These are phyloP conservation scores for Leishmania major DNA, from an alignment of 208 protist species.

Conservation along the genomic window DNA sequence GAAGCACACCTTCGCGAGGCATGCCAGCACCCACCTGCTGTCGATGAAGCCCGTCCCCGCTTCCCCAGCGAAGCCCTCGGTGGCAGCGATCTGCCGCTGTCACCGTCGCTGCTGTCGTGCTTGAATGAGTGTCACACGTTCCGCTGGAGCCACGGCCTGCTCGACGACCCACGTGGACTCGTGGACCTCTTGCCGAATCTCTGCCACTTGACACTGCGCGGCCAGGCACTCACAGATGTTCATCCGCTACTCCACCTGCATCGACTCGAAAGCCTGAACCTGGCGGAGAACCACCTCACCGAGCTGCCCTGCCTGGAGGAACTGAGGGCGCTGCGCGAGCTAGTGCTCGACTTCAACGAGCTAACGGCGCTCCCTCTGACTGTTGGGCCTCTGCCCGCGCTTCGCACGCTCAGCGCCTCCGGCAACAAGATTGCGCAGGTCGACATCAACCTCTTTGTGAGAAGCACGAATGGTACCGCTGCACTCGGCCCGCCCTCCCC, in stretches of 20 bases:
- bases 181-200: constrained; percentile 31
- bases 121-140: constrained; percentile 25
- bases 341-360: constrained; percentile 82
- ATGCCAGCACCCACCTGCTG: background rate
- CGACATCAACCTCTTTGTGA: constrained; percentile 44
- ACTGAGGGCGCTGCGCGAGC: constrained; percentile 39
- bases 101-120: background rate
- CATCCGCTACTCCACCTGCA: constrained; percentile 47
- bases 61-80: background rate
- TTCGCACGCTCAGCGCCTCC: constrained; percentile 85
- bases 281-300: constrained; percentile 72
- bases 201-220: constrained; percentile 45
- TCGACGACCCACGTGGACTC: constrained; percentile 23
- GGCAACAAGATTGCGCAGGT: constrained; percentile 83
- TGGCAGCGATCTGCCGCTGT: background rate
- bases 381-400: constrained; percentile 44
- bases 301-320: constrained; percentile 43
- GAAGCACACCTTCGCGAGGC: constrained; percentile 2
- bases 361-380: constrained; percentile 43
- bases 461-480: background rate
- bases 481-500: background rate
- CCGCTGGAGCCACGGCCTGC: constrained; percentile 37
- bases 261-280: constrained; percentile 62
- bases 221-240: constrained; percentile 62
- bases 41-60: background rate